Base-by-base conservation (phyloP, 495 filamentous ascomycete species). In the Hypoxylon fuscum region DNA sequence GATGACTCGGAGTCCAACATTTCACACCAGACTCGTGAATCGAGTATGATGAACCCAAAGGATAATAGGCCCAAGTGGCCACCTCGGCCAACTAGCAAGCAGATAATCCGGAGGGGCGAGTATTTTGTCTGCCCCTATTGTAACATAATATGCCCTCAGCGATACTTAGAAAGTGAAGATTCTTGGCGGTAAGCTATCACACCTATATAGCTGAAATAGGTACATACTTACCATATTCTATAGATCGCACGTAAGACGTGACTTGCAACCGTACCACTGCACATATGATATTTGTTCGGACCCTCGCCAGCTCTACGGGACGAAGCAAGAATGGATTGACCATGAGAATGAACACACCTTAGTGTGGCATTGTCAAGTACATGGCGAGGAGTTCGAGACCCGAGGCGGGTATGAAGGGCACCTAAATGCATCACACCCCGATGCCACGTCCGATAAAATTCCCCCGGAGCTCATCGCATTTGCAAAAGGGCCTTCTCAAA, bases 251-350 rank as follows among this genome's bases (percentile, higher is more conserved):
- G 44, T 72, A n/a, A 64, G 62, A n/a, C 64, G 68, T 34, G 72
- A 72, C 40, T 56, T 74, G 9, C 50, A 55, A 20, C 70, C 72
- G 1, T 75, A 72, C 43, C 46, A 68, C 18, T 75, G 72, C 57
- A 75, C 68, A 2, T 70, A 68, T 23, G 43, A 62, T 27, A 17
- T 64, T 11, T 73, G 71, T 31, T 11, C 23, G 8, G 55, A 72
- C 38, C 51, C 66, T 29, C 47, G 56, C 34, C 50, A 53, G 8
- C 54, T 71, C 11, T 75, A 72, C 25, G 69, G 71, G 18, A 50
- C 49, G 14, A 60, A 58, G 22, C 62, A 68, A 32, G 68, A 73
- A 1, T 73, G 72, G 72, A 57, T 62, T 20, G 47, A 61, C n/a
- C 72, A 73, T 21, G 72, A 75, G 48, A 69, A 32, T 25, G 38